Evolutionary conservation across 805 yeast species (phyloP).

Genomic region (Candida nonsorbophila): DNA sequence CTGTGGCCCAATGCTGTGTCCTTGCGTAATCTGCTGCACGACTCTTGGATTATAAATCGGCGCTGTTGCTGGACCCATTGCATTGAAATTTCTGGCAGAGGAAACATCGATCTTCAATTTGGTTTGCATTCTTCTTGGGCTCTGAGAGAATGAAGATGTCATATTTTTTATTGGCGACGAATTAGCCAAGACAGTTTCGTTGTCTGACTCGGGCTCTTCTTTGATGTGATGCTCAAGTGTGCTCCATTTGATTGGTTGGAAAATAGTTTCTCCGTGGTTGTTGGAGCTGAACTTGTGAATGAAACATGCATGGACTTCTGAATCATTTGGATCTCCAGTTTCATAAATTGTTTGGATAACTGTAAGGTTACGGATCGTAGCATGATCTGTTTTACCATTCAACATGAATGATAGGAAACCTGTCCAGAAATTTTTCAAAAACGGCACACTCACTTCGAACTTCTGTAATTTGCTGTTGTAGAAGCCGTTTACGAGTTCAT

Average conservation of each 20-base stretch:
- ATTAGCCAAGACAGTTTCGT: slow-evolving; percentile 36
- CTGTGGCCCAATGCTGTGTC: not conserved
- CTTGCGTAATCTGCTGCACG: slow-evolving; percentile 11
- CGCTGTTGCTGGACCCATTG: slow-evolving; percentile 26
- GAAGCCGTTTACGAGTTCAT: slow-evolving; percentile 30
- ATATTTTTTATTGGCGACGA: slow-evolving; percentile 28
- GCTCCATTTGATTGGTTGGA: slow-evolving; percentile 7
- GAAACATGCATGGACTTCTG: slow-evolving; percentile 16
- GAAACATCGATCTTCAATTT: slow-evolving; percentile 13
- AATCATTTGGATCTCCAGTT: slow-evolving; percentile 7
- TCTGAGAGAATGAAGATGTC: no score
- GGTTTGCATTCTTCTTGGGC: slow-evolving; percentile 5
- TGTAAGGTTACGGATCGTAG: slow-evolving; percentile 9
- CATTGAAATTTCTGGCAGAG: slow-evolving; percentile 6
- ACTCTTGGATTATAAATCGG: slow-evolving; percentile 29
- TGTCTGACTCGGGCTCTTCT: slow-evolving; percentile 17
- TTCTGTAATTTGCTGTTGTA: slow-evolving; percentile 8
- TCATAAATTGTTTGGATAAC: slow-evolving; percentile 28
- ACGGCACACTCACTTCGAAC: slow-evolving; percentile 28
- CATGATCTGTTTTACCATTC: slow-evolving; percentile 22
- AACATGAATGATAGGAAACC: slow-evolving; percentile 31
- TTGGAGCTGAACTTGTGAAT: slow-evolving; percentile 15
- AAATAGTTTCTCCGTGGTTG: slow-evolving; percentile 6
- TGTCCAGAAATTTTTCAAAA: slow-evolving; percentile 31
- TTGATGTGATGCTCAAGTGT: slow-evolving; percentile 2